Percentiles rank a stretch among this genome's conserved stretches.
phyloP scores from a whole-genome alignment of 139 green algal species.

The Desmodesmus armatus region DNA sequence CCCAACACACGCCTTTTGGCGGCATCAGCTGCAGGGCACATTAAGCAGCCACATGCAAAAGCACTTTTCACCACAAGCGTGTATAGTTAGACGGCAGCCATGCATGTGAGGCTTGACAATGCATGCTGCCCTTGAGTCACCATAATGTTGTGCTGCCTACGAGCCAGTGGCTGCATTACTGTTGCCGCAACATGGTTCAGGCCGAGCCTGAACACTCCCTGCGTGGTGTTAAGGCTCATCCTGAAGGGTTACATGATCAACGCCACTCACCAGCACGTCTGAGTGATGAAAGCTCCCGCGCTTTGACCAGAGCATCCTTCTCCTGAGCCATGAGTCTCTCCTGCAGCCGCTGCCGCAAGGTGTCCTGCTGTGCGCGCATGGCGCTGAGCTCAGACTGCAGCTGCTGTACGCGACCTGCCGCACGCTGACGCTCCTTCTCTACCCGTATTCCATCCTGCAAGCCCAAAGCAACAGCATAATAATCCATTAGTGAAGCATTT shows the following conservation, averaged over 20 bases:
- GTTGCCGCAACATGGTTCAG: too few species aligned
- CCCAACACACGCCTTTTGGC: constrained; percentile 5
- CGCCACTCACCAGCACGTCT: constrained; percentile 5
- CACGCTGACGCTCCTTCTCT: constrained; percentile 33
- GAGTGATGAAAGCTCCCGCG: constrained; percentile 17
- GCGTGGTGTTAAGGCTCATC: too few species aligned
- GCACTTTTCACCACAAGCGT: too few species aligned
- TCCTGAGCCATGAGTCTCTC: constrained; percentile 25
- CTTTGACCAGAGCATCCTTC: constrained; percentile 8
- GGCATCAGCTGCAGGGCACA: constrained; percentile 31
- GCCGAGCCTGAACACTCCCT: too few species aligned
- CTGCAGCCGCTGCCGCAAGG: constrained; percentile 6
- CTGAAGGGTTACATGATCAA: too few species aligned
- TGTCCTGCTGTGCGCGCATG: constrained; percentile 25
- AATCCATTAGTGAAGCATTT: too few species aligned
- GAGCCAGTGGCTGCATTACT: too few species aligned
- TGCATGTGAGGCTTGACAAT: too few species aligned
- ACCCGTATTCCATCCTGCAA: neutral
- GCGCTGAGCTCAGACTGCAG: constrained; percentile 14
- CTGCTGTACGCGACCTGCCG: constrained; percentile 23
- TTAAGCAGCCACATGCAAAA: too few species aligned
- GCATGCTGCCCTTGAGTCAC: neutral
- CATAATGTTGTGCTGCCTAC: neutral
- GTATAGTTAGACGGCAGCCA: too few species aligned
- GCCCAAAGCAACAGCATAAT: too few species aligned